A percentile compares a stretch with the other conserved stretches of the same genome.
These are phyloP conservation scores for Colletotrichum sp. DNA, from an alignment of 2,329 filamentous ascomycete species.

Conservation along the genomic window DNA sequence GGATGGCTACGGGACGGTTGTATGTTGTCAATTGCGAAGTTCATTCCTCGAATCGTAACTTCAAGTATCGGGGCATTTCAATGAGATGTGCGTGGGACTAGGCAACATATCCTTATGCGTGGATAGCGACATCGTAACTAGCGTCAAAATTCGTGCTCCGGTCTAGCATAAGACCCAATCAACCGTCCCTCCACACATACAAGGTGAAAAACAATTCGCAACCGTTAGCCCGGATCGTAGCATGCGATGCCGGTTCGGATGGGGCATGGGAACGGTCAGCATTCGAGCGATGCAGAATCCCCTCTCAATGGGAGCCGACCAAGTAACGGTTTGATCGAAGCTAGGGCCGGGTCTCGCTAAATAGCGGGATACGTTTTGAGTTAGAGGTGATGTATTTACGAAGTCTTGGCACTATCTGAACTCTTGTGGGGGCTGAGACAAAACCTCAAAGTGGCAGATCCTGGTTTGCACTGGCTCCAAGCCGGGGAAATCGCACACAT, in stretches of 20 bases:
- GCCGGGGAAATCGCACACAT: background rate
- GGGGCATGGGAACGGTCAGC: background rate
- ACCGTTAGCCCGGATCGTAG: background rate
- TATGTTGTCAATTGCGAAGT: background rate
- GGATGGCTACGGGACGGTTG: background rate
- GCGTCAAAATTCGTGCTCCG: background rate
- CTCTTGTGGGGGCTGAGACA: background rate
- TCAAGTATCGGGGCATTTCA: background rate
- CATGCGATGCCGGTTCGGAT: background rate
- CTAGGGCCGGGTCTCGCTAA: background rate
- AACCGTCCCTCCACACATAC: background rate
- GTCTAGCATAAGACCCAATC: background rate
- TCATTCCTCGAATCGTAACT: background rate
- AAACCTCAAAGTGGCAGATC: background rate
- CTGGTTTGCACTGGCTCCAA: background rate
- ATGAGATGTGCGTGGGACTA: background rate
- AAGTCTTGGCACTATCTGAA: background rate
- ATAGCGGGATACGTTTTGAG: background rate
- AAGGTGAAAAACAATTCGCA: background rate
- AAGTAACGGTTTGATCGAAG: background rate
- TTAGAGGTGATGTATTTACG: background rate
- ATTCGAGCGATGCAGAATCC: background rate
- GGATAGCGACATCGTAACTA: background rate
- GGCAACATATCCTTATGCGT: background rate
- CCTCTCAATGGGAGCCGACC: background rate